A percentile compares a stretch with the other conserved stretches of the same genome.
Conservation (phyloP, 164 flowering plant species). For the Magnolia officinalis region DNA sequence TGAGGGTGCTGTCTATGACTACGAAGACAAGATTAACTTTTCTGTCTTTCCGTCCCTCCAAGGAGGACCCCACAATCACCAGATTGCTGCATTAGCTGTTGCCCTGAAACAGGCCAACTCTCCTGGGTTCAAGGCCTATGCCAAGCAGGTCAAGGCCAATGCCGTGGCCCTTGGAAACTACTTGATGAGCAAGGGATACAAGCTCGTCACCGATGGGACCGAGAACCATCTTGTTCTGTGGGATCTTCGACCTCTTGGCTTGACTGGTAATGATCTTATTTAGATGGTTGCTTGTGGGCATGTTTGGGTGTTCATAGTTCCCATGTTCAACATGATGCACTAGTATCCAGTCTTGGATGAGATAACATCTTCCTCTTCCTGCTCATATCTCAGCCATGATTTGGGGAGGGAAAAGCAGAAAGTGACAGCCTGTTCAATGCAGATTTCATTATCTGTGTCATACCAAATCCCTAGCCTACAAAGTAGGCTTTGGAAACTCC, state of each 20-base stretch:
- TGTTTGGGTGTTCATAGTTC: not conserved
- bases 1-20: conserved; percentile 84
- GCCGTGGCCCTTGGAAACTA: conserved; percentile 92
- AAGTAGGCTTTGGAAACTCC: too few species aligned
- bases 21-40: conserved; percentile 94
- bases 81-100: conserved; percentile 96
- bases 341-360: too few species aligned
- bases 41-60: conserved; percentile 98
- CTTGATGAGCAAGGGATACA: conserved; percentile 90
- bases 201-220: conserved; percentile 90
- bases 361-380: too few species aligned
- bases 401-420: too few species aligned
- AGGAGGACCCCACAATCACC: conserved; percentile 99
- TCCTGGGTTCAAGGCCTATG: conserved; percentile 97
- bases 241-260: conserved; percentile 99
- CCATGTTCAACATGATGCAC: not conserved
- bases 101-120: conserved; percentile 79
- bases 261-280: conserved; percentile 60
- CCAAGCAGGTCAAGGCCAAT: conserved; percentile 96
- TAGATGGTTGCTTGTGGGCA: not conserved
- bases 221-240: conserved; percentile 98
- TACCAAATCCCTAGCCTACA: too few species aligned
- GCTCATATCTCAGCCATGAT: too few species aligned
- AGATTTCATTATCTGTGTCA: too few species aligned
- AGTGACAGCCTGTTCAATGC: too few species aligned